Evolutionary conservation across 2,329 filamentous ascomycete genomes (phyloP).

Genomic region (Zasmidium cellare): DNA sequence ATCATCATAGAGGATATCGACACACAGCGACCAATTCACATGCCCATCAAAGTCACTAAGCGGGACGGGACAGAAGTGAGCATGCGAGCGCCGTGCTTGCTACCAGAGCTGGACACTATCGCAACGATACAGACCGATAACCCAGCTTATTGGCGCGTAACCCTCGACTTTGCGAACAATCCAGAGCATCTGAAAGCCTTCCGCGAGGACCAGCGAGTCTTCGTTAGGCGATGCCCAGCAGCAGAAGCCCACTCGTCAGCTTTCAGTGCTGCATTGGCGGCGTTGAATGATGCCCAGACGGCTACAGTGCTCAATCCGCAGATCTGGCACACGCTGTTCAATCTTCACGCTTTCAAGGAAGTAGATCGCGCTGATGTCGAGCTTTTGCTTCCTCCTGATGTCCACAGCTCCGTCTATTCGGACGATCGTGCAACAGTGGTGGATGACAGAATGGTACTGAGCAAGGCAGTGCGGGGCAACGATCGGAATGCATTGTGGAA

Average conservation of each 20-base stretch:
- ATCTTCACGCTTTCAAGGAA: slow-evolving; percentile 53
- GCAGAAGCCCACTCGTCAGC: slow-evolving; percentile 51
- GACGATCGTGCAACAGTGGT: slow-evolving; percentile 62
- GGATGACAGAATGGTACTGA: slow-evolving; percentile 70
- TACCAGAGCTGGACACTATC: slow-evolving; percentile 66
- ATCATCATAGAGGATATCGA: slow-evolving; percentile 85
- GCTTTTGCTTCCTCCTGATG: slow-evolving; percentile 40
- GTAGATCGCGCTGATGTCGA: slow-evolving; percentile 65
- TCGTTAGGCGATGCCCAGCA: slow-evolving; percentile 66
- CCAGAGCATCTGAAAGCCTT: slow-evolving; percentile 65
- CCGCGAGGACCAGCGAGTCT: slow-evolving; percentile 68
- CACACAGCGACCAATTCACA: slow-evolving; percentile 73
- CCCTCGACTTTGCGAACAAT: slow-evolving; percentile 69
- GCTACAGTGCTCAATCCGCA: slow-evolving; percentile 30
- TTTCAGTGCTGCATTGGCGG: slow-evolving; percentile 73
- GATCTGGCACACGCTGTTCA: slow-evolving; percentile 74
- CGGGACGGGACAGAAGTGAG: slow-evolving; percentile 27
- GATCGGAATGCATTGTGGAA: slow-evolving; percentile 62
- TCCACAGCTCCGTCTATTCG: slow-evolving; percentile 45
- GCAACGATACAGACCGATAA: slow-evolving; percentile 61
- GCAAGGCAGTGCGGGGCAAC: slow-evolving; percentile 41
- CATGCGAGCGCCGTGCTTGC: slow-evolving; percentile 57
- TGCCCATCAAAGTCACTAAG: slow-evolving; percentile 30
- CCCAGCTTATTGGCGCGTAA: slow-evolving; percentile 76
- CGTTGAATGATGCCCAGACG: slow-evolving; percentile 60